Evolutionary conservation across 1,139 yeast genomes (phyloP).

Genomic region (Protomyces gravidus): DNA sequence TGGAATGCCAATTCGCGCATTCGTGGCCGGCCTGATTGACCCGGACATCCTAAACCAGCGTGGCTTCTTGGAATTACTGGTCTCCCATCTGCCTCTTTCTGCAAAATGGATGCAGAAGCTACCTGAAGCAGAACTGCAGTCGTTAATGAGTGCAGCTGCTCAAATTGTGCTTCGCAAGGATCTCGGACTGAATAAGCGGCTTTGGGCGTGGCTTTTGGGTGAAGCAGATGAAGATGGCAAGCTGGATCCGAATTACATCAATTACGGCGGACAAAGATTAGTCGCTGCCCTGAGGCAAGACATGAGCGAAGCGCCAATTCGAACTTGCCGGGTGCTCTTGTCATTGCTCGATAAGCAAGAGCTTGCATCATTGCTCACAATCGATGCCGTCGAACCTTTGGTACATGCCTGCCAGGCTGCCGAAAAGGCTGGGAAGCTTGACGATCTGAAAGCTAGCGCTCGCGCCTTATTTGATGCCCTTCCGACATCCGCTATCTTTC

Average conservation of each 20-base stretch:
- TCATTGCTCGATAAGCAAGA: slow-evolving; percentile 11
- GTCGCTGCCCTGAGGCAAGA: slow-evolving; percentile 1
- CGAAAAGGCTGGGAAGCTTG: neutral
- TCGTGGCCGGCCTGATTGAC: slow-evolving; percentile 60
- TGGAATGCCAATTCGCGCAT: slow-evolving; percentile 69
- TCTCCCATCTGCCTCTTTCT: slow-evolving; percentile 61
- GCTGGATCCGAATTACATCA: neutral
- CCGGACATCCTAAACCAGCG: slow-evolving; percentile 71
- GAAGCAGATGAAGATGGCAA: slow-evolving; percentile 43
- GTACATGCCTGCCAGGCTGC: neutral
- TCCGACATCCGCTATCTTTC: neutral
- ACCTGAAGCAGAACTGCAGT: slow-evolving; percentile 45
- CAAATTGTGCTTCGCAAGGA: slow-evolving; percentile 73
- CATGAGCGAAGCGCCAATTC: neutral
- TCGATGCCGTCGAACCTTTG: neutral
- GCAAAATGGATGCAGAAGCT: slow-evolving; percentile 54
- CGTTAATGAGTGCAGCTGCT: slow-evolving; percentile 52
- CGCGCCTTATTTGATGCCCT: slow-evolving; percentile 11
- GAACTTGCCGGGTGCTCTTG: neutral
- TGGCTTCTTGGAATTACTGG: slow-evolving; percentile 78
- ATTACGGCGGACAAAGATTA: neutral
- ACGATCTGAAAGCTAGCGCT: neutral
- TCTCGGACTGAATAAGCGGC: slow-evolving; percentile 86
- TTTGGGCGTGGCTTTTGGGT: slow-evolving; percentile 90
- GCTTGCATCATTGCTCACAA: slow-evolving; percentile 1